Percentiles rank a stretch among this genome's conserved stretches.
phyloP scores from a whole-genome alignment of 2,329 filamentous ascomycete genomes.

The Sporothrix brasiliensis region DNA sequence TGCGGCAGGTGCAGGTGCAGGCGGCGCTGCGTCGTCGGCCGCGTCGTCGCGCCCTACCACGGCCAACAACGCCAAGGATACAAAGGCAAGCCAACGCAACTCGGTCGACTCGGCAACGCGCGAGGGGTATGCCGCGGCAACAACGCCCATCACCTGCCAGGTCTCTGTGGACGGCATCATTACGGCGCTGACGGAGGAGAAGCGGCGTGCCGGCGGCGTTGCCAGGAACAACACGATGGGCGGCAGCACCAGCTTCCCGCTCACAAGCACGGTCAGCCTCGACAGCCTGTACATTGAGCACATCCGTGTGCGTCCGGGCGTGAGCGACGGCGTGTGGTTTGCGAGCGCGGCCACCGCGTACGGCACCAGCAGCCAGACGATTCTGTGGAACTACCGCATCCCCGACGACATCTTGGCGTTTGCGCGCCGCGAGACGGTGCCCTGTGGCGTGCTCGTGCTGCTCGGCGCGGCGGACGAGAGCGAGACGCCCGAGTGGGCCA shows the following conservation, averaged over 20 bases:
- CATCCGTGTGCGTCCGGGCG: conserved; percentile 44
- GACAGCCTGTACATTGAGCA: conserved; percentile 54
- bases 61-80: background rate
- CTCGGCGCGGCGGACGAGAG: conserved; percentile 54
- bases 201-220: conserved; percentile 29
- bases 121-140: conserved; percentile 37
- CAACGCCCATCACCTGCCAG: conserved; percentile 51
- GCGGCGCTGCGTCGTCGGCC: conserved; percentile 5
- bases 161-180: conserved; percentile 53
- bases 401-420: conserved; percentile 57
- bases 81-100: conserved; percentile 14
- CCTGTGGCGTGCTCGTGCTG: conserved; percentile 62
- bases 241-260: conserved; percentile 26
- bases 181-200: conserved; percentile 49
- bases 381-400: conserved; percentile 64
- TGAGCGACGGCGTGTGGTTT: conserved; percentile 57
- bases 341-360: conserved; percentile 59
- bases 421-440: conserved; percentile 56
- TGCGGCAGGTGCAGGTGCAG: background rate
- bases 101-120: conserved; percentile 43
- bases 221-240: conserved; percentile 33
- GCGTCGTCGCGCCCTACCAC: conserved; percentile 20
- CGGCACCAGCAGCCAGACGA: conserved; percentile 56
- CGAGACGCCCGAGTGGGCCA: conserved; percentile 60
- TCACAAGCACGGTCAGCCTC: conserved; percentile 39